Evolutionary conservation across 2,329 filamentous ascomycete genomes (phyloP), one percentile per base, ranked within the genome.

Genomic region (Daldinia sp.): DNA sequence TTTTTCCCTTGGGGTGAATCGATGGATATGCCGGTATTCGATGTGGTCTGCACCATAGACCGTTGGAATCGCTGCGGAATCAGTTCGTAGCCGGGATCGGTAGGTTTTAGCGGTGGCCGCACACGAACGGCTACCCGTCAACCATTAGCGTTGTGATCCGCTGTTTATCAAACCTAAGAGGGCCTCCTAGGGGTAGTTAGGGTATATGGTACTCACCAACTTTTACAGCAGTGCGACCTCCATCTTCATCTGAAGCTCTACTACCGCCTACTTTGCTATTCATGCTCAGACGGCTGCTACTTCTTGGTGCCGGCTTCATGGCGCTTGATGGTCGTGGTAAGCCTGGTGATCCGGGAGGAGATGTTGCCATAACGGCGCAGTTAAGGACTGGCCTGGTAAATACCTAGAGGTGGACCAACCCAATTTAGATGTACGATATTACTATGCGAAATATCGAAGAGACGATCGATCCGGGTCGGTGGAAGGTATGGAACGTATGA

Each of bases 31-130:
- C 88, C 97, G 6, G 93, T 98, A 50, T 92, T 87, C 15, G 93
- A 93, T 10, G 91, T 94, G 67, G 95, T 93, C 72, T 98, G 94
- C 70, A 97, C 94, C 85, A 95, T 97, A 42, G 94, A 91, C 71
- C 92, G 89, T 80, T 97, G 95, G 78, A 99, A 99, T 76, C 96
- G 90, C 80, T 97, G 94, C 13, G 96, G 96, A 65, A 99, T 96
- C 72, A 98, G 88, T 71, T 99, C 96, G 83, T 88, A 99, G 69
- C 94, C 95, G 5, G 96, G 96, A 79, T 99, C 96, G 73, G 87
- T 88, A 5, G 93, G 85, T 74, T 90, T 90, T 64, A 98, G 86
- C 60, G 95, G 91, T 55, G 96, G 96, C 75, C 96, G 93, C 55
- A 98, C 91, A 79, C 96, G 94, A 75, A 99, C 93, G 79, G 92